Evolutionary conservation across 2,329 filamentous ascomycete species (phyloP).

Genomic region (Hypomyces rosellus): DNA sequence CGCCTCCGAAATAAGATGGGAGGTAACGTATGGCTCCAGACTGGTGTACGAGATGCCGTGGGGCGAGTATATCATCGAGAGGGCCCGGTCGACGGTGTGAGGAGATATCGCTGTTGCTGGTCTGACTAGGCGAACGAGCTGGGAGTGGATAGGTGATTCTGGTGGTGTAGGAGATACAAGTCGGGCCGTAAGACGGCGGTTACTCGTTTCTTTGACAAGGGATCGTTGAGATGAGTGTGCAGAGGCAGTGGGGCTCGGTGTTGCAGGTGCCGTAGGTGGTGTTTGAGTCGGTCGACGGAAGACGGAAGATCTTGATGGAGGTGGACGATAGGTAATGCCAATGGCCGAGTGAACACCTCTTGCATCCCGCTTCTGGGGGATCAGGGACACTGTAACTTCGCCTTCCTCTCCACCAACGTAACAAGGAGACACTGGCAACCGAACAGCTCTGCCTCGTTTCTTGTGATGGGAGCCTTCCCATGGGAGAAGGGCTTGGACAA

Average conservation of each 20-base stretch:
- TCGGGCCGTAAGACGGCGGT: no score
- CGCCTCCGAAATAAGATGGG: slow-evolving; percentile 48
- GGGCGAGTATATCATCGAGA: slow-evolving; percentile 59
- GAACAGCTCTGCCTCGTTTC: slow-evolving; percentile 28
- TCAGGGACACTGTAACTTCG: slow-evolving; percentile 65
- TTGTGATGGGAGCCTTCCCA: slow-evolving; percentile 38
- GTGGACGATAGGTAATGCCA: slow-evolving; percentile 65
- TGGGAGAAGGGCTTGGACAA: slow-evolving; percentile 37
- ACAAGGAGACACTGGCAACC: slow-evolving; percentile 48
- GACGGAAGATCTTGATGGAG: slow-evolving; percentile 26
- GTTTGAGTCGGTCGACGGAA: slow-evolving; percentile 15
- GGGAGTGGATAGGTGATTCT: slow-evolving; percentile 18
- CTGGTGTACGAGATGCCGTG: slow-evolving; percentile 52
- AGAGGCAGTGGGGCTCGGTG: slow-evolving; percentile 8
- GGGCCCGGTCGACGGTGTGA: slow-evolving; percentile 34
- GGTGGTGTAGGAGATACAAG: background rate
- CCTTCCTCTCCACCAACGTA: slow-evolving; percentile 48
- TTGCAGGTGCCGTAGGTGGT: slow-evolving; percentile 14
- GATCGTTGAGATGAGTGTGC: slow-evolving; percentile 6
- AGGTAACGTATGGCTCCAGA: slow-evolving; percentile 49
- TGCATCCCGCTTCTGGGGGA: slow-evolving; percentile 54
- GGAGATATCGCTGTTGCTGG: slow-evolving; percentile 27
- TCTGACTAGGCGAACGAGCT: slow-evolving; percentile 28
- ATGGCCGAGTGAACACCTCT: slow-evolving; percentile 60
- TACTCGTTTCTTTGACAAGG: no score